A percentile compares a stretch with the other conserved stretches of the same genome.
These are phyloP conservation scores for Gigaspora rosea DNA, from an alignment of 192 early-diverging fungal species.

Conservation along the genomic window DNA sequence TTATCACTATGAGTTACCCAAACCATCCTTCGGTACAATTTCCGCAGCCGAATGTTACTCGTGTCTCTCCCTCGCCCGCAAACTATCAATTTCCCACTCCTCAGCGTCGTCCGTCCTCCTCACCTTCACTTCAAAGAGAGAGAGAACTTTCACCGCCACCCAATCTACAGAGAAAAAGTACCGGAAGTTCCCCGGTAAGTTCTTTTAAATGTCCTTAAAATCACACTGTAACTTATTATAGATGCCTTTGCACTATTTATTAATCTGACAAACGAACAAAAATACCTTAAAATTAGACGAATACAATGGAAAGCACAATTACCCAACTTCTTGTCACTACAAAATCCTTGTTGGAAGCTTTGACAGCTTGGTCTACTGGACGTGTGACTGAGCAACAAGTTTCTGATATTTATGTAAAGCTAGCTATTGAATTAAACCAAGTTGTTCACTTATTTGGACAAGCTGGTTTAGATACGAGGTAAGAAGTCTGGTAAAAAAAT, in stretches of 20 bases:
- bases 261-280: not conserved
- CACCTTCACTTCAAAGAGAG: slow-evolving; percentile 10
- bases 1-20: slow-evolving; percentile 4
- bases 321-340: slow-evolving; percentile 51
- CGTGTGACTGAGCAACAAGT: slow-evolving; percentile 47
- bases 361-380: slow-evolving; percentile 49
- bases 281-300: slow-evolving; percentile 37
- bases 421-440: slow-evolving; percentile 45
- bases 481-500: not conserved
- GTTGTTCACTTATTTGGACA: slow-evolving; percentile 31
- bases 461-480: slow-evolving; percentile 44
- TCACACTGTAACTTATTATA: not conserved
- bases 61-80: not conserved
- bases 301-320: slow-evolving; percentile 49
- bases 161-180: slow-evolving; percentile 7
- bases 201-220: not conserved
- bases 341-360: slow-evolving; percentile 48
- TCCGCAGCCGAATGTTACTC: not conserved
- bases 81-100: not conserved
- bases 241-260: not conserved
- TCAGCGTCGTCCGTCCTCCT: slow-evolving; percentile 15
- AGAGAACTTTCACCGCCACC: slow-evolving; percentile 1
- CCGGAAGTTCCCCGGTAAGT: slow-evolving; percentile 25
- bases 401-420: slow-evolving; percentile 47
- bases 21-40: not conserved